Conservation (phyloP, 768 basidiomycete genomes). For the Mycena venus region DNA sequence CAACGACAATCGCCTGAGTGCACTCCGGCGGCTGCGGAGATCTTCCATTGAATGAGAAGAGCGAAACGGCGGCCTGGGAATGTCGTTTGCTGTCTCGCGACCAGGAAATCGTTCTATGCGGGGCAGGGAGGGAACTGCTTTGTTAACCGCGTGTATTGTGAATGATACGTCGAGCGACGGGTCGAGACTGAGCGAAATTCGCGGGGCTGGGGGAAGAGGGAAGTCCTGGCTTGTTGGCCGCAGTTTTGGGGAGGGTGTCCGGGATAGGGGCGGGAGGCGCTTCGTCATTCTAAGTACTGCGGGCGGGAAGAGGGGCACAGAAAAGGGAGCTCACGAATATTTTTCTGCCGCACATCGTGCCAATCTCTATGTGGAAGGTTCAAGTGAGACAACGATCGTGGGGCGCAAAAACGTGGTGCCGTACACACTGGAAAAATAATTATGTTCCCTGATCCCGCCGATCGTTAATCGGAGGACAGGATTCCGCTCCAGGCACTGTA, state of each 20-base stretch:
- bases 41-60: conserved; percentile 31
- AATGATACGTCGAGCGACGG: conserved; percentile 27
- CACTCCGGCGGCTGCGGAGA: conserved; percentile 10
- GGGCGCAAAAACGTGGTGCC: conserved; percentile 34
- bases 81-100: conserved; percentile 10
- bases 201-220: conserved; percentile 22
- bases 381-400: conserved; percentile 28
- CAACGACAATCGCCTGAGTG: conserved; percentile 21
- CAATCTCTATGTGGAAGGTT: conserved; percentile 51
- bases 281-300: conserved; percentile 14
- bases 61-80: conserved; percentile 10
- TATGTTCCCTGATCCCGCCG: conserved; percentile 58
- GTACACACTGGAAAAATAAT: conserved; percentile 64
- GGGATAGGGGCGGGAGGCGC: conserved; percentile 10
- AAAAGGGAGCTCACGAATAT: conserved; percentile 23
- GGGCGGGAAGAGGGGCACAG: neutral
- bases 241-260: conserved; percentile 24
- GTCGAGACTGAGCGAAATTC: conserved; percentile 25
- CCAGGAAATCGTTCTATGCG: conserved; percentile 22
- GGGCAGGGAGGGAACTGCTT: conserved; percentile 27
- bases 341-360: conserved; percentile 47
- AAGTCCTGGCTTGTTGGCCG: conserved; percentile 30
- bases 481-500: conserved; percentile 73
- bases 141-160: conserved; percentile 33
- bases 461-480: conserved; percentile 60